Evolutionary conservation across 2,329 filamentous ascomycete species (phyloP).

Genomic region (Emmonsia crescens): DNA sequence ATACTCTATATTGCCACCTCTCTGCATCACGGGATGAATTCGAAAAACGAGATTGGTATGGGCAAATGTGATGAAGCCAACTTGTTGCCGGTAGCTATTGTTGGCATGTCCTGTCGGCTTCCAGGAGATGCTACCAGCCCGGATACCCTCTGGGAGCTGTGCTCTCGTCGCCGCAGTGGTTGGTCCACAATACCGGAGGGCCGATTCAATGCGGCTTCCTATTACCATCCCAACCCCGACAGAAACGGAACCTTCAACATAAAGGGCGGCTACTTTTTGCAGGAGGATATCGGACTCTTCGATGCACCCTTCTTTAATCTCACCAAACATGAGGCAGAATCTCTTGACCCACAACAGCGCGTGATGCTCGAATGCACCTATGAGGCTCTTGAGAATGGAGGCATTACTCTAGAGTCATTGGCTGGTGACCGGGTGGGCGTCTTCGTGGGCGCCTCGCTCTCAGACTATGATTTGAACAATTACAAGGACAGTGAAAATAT

Average conservation of each 20-base stretch:
- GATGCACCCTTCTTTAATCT: slow-evolving; percentile 70
- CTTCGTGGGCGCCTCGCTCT: slow-evolving; percentile 10
- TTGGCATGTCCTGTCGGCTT: slow-evolving; percentile 16
- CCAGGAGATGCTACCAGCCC: slow-evolving; percentile 12
- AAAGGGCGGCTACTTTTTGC: neutral
- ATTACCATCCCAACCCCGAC: neutral
- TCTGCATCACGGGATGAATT: neutral
- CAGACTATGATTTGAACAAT: slow-evolving; percentile 18
- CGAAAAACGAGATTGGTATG: neutral
- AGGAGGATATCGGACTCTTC: slow-evolving; percentile 45
- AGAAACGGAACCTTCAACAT: slow-evolving; percentile 1
- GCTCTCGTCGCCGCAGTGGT: slow-evolving; percentile 6
- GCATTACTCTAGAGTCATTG: neutral
- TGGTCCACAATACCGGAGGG: slow-evolving; percentile 12
- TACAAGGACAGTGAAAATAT: slow-evolving; percentile 16
- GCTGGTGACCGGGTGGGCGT: neutral
- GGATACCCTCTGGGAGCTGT: slow-evolving; percentile 15
- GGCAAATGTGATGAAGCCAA: neutral
- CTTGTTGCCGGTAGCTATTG: slow-evolving; percentile 14
- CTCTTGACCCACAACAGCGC: slow-evolving; percentile 48
- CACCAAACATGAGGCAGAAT: slow-evolving; percentile 60
- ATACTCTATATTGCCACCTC: no score
- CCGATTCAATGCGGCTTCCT: slow-evolving; percentile 12
- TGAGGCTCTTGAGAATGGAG: slow-evolving; percentile 41
- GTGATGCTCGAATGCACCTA: slow-evolving; percentile 59